These are phyloP conservation scores for Cinnamomum chago DNA, from an alignment of 164 flowering plant genomes.

Conservation along the genomic window DNA sequence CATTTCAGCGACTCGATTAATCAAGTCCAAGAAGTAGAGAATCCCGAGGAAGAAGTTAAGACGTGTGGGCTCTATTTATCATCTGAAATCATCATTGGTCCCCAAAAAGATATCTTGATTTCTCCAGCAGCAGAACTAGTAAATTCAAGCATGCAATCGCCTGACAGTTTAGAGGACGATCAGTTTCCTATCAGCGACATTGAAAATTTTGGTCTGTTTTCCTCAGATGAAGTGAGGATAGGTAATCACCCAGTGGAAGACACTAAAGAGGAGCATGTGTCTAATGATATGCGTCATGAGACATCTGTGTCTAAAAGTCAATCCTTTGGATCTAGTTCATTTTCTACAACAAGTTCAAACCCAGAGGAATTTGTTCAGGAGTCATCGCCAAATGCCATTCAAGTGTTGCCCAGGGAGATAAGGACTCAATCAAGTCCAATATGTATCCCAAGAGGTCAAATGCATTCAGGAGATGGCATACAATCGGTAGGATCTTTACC, in stretches of 20 bases:
- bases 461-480: conserved; percentile 17
- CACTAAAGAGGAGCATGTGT: conserved; percentile 22
- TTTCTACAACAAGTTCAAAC: conserved; percentile 8
- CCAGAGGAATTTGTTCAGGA: conserved; percentile 23
- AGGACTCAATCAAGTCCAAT: conserved; percentile 30
- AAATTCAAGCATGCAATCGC: conserved; percentile 9
- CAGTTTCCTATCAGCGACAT: conserved; percentile 48
- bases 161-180: conserved; percentile 43
- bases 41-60: conserved; percentile 16
- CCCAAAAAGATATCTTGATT: conserved; percentile 11
- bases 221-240: conserved; percentile 19
- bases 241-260: conserved; percentile 18
- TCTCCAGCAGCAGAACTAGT: background rate
- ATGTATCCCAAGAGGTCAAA: conserved; percentile 25
- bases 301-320: conserved; percentile 8
- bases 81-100: conserved; percentile 10
- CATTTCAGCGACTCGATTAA: conserved; percentile 13
- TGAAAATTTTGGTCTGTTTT: conserved; percentile 25
- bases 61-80: conserved; percentile 10
- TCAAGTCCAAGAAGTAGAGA: conserved; percentile 22
- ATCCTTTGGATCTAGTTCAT: conserved; percentile 1
- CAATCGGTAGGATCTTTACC: conserved; percentile 52
- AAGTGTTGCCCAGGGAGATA: conserved; percentile 21
- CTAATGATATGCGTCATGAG: conserved; percentile 8
- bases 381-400: conserved; percentile 16